Conservation (phyloP, 129 eudicot genomes). For the Escallonia herrerae region DNA sequence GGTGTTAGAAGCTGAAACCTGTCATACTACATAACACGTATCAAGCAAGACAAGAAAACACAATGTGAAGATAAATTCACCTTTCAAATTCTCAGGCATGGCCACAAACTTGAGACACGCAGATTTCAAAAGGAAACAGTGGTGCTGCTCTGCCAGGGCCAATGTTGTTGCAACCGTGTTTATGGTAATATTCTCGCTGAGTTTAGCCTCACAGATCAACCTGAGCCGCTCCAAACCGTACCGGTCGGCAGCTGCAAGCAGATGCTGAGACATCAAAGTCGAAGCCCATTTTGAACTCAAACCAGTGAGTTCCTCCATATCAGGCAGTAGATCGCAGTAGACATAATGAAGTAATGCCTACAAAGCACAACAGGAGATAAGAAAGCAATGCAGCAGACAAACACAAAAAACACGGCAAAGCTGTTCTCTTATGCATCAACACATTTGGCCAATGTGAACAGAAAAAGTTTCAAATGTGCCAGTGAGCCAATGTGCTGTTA, state of each 20-base stretch:
- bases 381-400: background rate
- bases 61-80: slow-evolving; percentile 22
- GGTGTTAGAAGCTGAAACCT: too few species aligned
- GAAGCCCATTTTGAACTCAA: slow-evolving; percentile 57
- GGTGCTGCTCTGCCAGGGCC: slow-evolving; percentile 92
- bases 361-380: slow-evolving; percentile 5
- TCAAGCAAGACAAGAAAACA: too few species aligned
- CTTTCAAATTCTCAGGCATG: slow-evolving; percentile 78
- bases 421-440: too few species aligned
- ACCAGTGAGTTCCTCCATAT: slow-evolving; percentile 78
- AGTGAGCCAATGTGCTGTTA: too few species aligned
- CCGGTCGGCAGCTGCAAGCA: slow-evolving; percentile 86
- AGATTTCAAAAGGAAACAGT: slow-evolving; percentile 72
- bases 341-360: slow-evolving; percentile 81
- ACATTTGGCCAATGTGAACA: too few species aligned
- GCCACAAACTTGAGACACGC: slow-evolving; percentile 76
- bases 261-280: slow-evolving; percentile 77
- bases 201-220: slow-evolving; percentile 67
- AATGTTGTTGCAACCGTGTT: slow-evolving; percentile 80
- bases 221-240: slow-evolving; percentile 81
- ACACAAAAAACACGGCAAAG: too few species aligned
- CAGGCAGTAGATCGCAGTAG: slow-evolving; percentile 72
- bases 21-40: too few species aligned
- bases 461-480: too few species aligned
- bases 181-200: slow-evolving; percentile 68